Conservation (phyloP, 257 asterid genomes). For the Mentha longifolia region DNA sequence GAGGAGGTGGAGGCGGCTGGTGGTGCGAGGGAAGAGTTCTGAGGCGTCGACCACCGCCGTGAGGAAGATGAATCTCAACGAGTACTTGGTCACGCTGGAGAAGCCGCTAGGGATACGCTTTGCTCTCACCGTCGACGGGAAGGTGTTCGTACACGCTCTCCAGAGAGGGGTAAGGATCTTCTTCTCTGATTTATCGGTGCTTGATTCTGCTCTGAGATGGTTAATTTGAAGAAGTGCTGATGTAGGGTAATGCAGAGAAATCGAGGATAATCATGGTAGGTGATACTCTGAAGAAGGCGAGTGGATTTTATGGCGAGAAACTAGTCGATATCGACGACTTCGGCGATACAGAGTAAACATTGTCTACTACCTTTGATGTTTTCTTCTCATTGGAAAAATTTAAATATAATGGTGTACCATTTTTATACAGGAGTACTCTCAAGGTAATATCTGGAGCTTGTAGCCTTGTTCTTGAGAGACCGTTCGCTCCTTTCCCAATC, state of each 20-base stretch:
- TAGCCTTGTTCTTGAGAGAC: constrained; percentile 94
- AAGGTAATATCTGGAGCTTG: constrained; percentile 69
- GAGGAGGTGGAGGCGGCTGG: constrained; percentile 32
- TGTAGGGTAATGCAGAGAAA: constrained; percentile 94
- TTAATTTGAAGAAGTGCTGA: constrained; percentile 3
- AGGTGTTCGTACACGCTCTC: constrained; percentile 83
- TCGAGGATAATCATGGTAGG: constrained; percentile 94
- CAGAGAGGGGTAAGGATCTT: constrained; percentile 73
- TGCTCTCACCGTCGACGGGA: constrained; percentile 84
- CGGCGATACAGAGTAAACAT: constrained; percentile 75
- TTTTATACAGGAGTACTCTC: constrained; percentile 65
- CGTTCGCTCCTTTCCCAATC: constrained; percentile 81
- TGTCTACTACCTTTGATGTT: background rate
- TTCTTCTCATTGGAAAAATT: constrained; percentile 20
- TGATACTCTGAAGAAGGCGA: constrained; percentile 82
- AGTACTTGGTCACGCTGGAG: constrained; percentile 85
- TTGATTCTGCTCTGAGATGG: background rate
- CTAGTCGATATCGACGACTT: constrained; percentile 76
- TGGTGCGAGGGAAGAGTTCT: constrained; percentile 19
- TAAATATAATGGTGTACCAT: background rate
- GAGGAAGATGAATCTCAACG: constrained; percentile 79
- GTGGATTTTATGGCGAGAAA: constrained; percentile 65
- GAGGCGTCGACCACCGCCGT: constrained; percentile 48
- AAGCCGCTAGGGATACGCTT: constrained; percentile 92
- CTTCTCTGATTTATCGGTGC: background rate